Evolutionary conservation across 495 filamentous ascomycete genomes (phyloP).

Genomic region (Mytilinidion resinicola): DNA sequence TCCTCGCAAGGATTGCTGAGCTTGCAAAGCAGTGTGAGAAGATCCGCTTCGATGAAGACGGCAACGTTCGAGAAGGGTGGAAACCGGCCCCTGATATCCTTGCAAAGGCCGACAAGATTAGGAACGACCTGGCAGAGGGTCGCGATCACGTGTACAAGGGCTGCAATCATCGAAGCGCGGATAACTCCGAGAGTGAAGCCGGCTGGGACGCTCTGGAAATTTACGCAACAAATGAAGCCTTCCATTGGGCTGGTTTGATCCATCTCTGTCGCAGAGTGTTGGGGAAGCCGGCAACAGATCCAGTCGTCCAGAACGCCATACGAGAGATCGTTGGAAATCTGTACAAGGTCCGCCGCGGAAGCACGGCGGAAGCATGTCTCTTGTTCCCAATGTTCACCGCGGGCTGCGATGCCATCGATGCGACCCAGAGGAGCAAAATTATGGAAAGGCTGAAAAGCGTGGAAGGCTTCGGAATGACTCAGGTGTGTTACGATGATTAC

Average conservation of each 20-base stretch:
- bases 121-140: constrained; percentile 47
- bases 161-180: constrained; percentile 37
- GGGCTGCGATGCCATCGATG: constrained; percentile 63
- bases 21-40: constrained; percentile 65
- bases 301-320: constrained; percentile 58
- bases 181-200: constrained; percentile 25
- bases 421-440: constrained; percentile 52
- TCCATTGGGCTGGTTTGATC: constrained; percentile 72
- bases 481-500: constrained; percentile 43
- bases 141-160: constrained; percentile 35
- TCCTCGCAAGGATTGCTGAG: constrained; percentile 67
- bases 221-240: constrained; percentile 71
- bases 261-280: constrained; percentile 72
- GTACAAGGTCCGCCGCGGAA: constrained; percentile 56
- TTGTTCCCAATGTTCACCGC: constrained; percentile 83
- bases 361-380: constrained; percentile 67
- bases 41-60: constrained; percentile 55
- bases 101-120: constrained; percentile 49
- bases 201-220: constrained; percentile 58
- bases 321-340: constrained; percentile 56
- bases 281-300: constrained; percentile 48
- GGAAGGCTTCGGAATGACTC: constrained; percentile 71
- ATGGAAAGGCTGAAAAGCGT: constrained; percentile 61
- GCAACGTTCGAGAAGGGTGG: constrained; percentile 52
- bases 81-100: constrained; percentile 49